phyloP scores from a whole-genome alignment of 768 basidiomycete species.

The Pulveroboletus sp. region DNA sequence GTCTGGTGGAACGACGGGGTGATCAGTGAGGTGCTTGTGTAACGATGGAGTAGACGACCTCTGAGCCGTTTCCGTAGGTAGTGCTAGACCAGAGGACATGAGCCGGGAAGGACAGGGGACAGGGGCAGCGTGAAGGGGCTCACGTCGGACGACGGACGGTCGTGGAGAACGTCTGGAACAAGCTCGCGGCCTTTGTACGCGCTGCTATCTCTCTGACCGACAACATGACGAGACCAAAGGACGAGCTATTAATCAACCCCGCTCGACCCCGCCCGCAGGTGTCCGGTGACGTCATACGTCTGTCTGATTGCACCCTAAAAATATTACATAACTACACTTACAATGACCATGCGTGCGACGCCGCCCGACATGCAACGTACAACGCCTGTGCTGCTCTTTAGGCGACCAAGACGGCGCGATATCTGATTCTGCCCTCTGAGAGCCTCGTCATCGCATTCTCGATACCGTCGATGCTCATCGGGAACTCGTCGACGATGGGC shows the following conservation, averaged over 20 bases:
- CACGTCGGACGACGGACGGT: slow-evolving; percentile 2
- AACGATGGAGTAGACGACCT: slow-evolving; percentile 30
- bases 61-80: slow-evolving; percentile 56
- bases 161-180: neutral
- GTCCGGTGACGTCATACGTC: slow-evolving; percentile 13
- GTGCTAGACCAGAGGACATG: slow-evolving; percentile 32
- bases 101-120: neutral
- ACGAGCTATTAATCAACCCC: neutral
- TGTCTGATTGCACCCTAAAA: too few relatives aligned
- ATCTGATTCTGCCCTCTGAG: slow-evolving; percentile 25
- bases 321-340: too few relatives aligned
- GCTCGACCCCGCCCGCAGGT: too few relatives aligned
- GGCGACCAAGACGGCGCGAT: slow-evolving; percentile 28
- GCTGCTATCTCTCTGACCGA: slow-evolving; percentile 9
- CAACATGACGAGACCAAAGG: slow-evolving; percentile 4
- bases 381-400: neutral
- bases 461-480: slow-evolving; percentile 29
- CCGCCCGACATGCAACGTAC: neutral
- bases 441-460: slow-evolving; percentile 26
- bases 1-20: slow-evolving; percentile 33
- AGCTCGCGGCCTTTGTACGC: neutral
- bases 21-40: neutral
- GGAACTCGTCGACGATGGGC: slow-evolving; percentile 31
- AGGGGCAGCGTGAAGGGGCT: neutral
- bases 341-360: too few relatives aligned